Base-by-base conservation (phyloP, 2,329 filamentous ascomycete species). In the Atkinsonella texensis region DNA sequence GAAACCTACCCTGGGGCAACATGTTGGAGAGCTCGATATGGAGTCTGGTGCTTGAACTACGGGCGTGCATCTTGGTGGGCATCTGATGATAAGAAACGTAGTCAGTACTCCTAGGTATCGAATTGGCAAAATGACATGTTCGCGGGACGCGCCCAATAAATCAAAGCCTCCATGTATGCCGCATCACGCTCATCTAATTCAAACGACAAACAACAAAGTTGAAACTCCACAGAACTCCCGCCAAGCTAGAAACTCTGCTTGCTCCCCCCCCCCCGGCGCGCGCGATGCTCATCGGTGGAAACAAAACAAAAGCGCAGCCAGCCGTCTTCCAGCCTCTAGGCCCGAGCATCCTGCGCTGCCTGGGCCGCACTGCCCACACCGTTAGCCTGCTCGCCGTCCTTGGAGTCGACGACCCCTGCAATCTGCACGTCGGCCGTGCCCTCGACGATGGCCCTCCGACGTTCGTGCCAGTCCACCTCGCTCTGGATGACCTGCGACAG, bases 401-500 rank as follows among this genome's bases (percentile, higher is more conserved):
- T 60, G 40, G 58, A 59, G 48, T 67, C 67, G 18, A 64, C 54
- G 2, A 60, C 59, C 12, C 62, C 63, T 3, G 63, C 55, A 7
- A 76, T 64, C 17, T 73, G 65, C 10, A 76, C 70, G 18, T 76
- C 71, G 1, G 69, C 72, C 3, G 66, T 66, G 10, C 72, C 74
- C 2, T 69, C 70, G 20, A 82, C 68, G 5, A 83, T 76, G 4
- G 74, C 73, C 58, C 75, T 69, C 41, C 80, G 74, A 49, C 80
- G 72, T 52, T 75, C 71, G 58, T 82, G 79, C 70, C 83, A 82
- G 63, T 83, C 80, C 35, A 79, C 73, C 64, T 91, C 87, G 60
- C 72, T 75, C 60, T 76, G 68, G 58, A 88, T 75, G 33, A 85
- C 76, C 61, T 89, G 87, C 52, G 87, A 80, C n/a, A 93, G 67